Base-by-base conservation (phyloP, 1,284 basidiomycete genomes). In the Neolentinus lepideus region DNA sequence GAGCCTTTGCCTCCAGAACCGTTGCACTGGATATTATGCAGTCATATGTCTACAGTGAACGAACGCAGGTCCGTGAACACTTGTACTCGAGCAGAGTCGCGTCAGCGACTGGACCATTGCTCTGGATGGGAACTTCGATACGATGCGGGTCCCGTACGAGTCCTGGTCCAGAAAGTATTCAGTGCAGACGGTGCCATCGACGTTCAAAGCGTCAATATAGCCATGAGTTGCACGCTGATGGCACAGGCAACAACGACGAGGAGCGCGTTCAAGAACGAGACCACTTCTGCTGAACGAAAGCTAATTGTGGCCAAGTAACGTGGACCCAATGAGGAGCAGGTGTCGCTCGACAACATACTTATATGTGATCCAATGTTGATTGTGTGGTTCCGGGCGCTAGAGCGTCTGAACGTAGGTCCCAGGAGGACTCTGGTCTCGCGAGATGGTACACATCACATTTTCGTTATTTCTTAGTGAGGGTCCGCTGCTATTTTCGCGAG, bases 51-150 rank as follows among this genome's bases (percentile, higher is more conserved):
- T n/a, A n/a, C n/a, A n/a, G n/a, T n/a, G n/a, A n/a, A n/a, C n/a
- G n/a, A n/a, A n/a, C n/a, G n/a, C n/a, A n/a, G n/a, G n/a, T n/a
- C n/a, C n/a, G n/a, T n/a, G n/a, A n/a, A n/a, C n/a, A n/a, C n/a
- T n/a, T n/a, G n/a, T n/a, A n/a, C n/a, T n/a, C n/a, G n/a, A n/a
- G n/a, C n/a, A n/a, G n/a, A n/a, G n/a, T n/a, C n/a, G n/a, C n/a
- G n/a, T n/a, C n/a, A n/a, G n/a, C n/a, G n/a, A n/a, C 62, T 26
- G 65, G 64, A 2, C 75, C 76, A 56, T 77, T 77, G 52, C 74
- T 72, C 19, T 76, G 75, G 56, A 79, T 74, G 51, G 71, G 67
- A 19, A 77, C 72, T 31, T 79, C 69, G 57, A 80, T 78, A 12
- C 77, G 68, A 51, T 75, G 60, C 12, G 76, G 77, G 12, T 65